phyloP scores from a whole-genome alignment of 257 asterid genomes.

The Petunia axillaris region DNA sequence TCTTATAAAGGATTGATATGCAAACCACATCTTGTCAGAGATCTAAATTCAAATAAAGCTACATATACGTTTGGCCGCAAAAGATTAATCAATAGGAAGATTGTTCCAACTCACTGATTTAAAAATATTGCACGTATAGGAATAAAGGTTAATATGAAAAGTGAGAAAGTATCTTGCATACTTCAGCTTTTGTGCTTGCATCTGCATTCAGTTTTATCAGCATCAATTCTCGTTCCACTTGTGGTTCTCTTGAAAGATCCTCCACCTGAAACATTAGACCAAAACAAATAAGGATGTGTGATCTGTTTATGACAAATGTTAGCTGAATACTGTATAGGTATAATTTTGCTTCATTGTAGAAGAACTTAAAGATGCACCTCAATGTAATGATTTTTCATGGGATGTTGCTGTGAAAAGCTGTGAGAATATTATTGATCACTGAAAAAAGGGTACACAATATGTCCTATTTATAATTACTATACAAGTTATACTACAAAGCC shows the following conservation, averaged over 20 bases:
- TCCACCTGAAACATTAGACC: conserved; percentile 60
- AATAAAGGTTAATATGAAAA: conserved; percentile 12
- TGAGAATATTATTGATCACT: too few species aligned
- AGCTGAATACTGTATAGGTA: not conserved
- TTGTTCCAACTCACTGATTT: conserved; percentile 10
- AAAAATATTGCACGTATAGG: not conserved
- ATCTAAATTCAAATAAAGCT: not conserved
- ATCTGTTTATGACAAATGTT: not conserved
- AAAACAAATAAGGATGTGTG: conserved; percentile 22
- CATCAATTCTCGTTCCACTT: conserved; percentile 90
- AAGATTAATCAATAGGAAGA: conserved; percentile 9
- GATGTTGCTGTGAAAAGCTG: not conserved
- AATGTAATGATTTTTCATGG: not conserved
- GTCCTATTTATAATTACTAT: too few species aligned
- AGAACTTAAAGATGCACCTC: not conserved
- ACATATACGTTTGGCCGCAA: not conserved
- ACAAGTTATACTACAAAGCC: too few species aligned
- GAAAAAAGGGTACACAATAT: too few species aligned
- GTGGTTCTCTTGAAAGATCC: conserved; percentile 76
- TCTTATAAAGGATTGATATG: not conserved
- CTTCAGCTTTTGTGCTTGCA: conserved; percentile 68
- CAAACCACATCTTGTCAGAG: not conserved
- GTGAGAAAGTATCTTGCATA: conserved; percentile 31
- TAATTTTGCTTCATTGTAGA: not conserved
- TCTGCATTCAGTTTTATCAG: conserved; percentile 77